Base-by-base conservation (phyloP, 2,329 filamentous ascomycete genomes). In the Pseudogymnoascus sp. region DNA sequence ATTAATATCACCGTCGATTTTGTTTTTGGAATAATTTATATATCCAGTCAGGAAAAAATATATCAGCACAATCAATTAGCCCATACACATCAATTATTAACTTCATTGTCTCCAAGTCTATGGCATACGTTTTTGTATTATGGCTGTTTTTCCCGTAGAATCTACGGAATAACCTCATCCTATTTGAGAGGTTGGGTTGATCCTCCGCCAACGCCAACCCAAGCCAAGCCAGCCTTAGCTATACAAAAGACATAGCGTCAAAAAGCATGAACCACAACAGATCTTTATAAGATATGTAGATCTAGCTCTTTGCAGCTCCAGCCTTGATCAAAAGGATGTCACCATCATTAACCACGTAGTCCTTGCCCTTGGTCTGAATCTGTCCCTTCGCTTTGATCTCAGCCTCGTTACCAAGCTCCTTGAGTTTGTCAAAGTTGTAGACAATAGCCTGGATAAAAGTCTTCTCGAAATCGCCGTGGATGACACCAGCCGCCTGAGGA, bases 391-490 rank as follows among this genome's bases (percentile, higher is more conserved):
- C 83, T 80, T 92, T 95, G 66, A 96, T 89, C 66, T 88, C 83
- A 21, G 84, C 79, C 78, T 99, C 94, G 65, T 95, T 90, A 58
- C 92, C 92, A 56, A 89, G 78, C 75, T 97, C 94, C 77, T 87
- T 90, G 59, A 99, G 78, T 2, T 81, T 76, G 23, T 73, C 79
- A 76, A 84, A 99, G 78, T 96, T 97, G 78, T 95, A 97, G 28
- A 96, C 91, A 65, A 99, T 82, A 64, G 82, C 88, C 77, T 99
- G 95, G 69, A 99, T 99, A 73, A 99, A 99, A 0, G 95, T 99
- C 85, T 99, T 99, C 76, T 99, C 94, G 67, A 99, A 97, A 73
- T 99, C 94, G 66, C 87, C 90, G 77, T 99, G 94, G 67, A 99
- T 99, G 64, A 99, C 94, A 81, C 94, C 94, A 35, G 94, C 94